Evolutionary conservation across 495 filamentous ascomycete genomes (phyloP).

Genomic region (Xylaria scruposa): DNA sequence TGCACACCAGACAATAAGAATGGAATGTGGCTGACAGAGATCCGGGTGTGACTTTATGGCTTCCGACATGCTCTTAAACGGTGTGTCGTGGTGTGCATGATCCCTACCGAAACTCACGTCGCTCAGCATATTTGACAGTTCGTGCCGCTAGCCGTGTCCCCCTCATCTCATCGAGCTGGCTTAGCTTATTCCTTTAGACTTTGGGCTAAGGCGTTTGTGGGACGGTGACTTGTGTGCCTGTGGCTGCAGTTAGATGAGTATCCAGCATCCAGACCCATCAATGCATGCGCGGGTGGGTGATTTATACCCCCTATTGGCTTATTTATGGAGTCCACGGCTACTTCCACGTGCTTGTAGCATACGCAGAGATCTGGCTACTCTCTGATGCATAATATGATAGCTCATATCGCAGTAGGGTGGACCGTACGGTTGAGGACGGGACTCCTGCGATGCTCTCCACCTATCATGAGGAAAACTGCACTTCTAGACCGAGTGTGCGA

Average conservation of each 20-base stretch:
- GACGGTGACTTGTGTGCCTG: background rate
- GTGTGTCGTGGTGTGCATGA: background rate
- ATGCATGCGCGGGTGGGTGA: background rate
- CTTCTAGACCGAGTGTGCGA: constrained; percentile 80
- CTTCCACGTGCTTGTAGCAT: constrained; percentile 1
- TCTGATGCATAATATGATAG: background rate
- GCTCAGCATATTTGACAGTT: background rate
- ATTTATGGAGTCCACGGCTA: constrained; percentile 5
- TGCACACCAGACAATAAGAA: constrained; percentile 1
- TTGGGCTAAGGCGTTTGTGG: background rate
- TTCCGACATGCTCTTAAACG: background rate
- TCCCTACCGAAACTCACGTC: background rate
- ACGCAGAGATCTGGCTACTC: background rate
- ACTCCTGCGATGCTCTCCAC: background rate
- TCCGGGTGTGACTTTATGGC: background rate
- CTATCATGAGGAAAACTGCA: constrained; percentile 90
- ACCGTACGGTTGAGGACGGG: background rate
- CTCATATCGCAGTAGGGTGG: background rate
- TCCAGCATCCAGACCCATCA: background rate
- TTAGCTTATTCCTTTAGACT: background rate
- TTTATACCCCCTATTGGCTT: background rate
- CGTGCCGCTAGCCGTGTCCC: background rate
- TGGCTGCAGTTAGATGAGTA: background rate
- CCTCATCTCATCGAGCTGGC: background rate
- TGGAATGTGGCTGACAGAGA: background rate